These are phyloP conservation scores for Pseudocercospora cruenta DNA, from an alignment of 2,329 filamentous ascomycete genomes.

Conservation along the genomic window DNA sequence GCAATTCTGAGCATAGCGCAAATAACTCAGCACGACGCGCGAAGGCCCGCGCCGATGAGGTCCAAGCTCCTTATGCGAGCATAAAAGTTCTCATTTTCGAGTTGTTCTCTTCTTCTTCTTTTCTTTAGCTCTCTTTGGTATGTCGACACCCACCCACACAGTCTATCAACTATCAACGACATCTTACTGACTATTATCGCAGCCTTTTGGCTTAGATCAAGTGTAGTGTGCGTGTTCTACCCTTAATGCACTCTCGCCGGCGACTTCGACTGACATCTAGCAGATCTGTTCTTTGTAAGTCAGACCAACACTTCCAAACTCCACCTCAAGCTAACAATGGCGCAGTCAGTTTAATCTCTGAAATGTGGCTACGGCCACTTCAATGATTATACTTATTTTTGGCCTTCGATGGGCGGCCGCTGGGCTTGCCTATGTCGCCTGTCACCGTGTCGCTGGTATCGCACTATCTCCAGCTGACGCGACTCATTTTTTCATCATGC, in stretches of 20 bases:
- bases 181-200: not conserved
- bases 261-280: not conserved
- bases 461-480: conserved; percentile 5
- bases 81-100: not conserved
- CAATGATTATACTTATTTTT: conserved; percentile 24
- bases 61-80: not conserved
- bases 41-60: not conserved
- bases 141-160: not conserved
- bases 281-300: conserved; percentile 14
- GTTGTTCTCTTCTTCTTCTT: not conserved
- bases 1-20: too few relatives aligned
- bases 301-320: not conserved
- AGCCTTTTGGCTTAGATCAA: conserved; percentile 19
- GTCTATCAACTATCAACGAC: not conserved
- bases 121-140: conserved; percentile 17
- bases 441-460: conserved; percentile 6
- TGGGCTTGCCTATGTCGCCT: conserved; percentile 5
- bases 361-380: conserved; percentile 19
- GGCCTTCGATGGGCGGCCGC: not conserved
- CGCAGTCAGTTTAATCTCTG: conserved; percentile 20
- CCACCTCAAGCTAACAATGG: too few relatives aligned
- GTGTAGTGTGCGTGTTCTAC: conserved; percentile 11
- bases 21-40: not conserved
- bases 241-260: not conserved
- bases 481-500: conserved; percentile 11